Percentiles rank a stretch among this genome's conserved stretches.
phyloP scores from a whole-genome alignment of 2,329 filamentous ascomycete species.

The Colletotrichum sp. region DNA sequence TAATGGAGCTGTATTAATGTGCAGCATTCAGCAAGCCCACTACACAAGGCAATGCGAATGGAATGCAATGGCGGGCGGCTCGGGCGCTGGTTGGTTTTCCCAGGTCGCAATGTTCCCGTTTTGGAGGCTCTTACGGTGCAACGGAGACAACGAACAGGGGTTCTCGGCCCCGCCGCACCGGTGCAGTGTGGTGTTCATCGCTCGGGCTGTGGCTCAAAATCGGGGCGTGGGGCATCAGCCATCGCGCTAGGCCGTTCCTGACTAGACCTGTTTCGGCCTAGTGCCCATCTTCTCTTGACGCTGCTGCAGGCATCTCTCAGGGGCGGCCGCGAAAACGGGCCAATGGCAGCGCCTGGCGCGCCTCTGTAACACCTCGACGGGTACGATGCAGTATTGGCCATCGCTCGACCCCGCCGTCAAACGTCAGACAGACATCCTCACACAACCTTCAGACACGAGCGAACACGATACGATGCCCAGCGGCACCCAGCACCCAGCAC shows the following conservation, averaged over 20 bases:
- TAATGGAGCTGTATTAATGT: conserved; percentile 13
- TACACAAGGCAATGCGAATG: neutral
- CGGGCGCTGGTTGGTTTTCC: neutral
- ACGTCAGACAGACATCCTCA: conserved; percentile 33
- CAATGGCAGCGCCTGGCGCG: conserved; percentile 37
- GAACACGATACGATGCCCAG: neutral
- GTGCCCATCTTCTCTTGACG: neutral
- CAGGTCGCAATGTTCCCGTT: neutral
- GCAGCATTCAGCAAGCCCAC: neutral
- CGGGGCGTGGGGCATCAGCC: neutral
- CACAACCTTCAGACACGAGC: conserved; percentile 20
- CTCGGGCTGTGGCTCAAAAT: neutral
- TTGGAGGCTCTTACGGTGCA: conserved; percentile 14
- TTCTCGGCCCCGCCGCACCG: conserved; percentile 15
- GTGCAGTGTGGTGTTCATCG: neutral
- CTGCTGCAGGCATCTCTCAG: neutral
- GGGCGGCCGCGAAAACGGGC: conserved; percentile 18
- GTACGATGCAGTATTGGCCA: conserved; percentile 31
- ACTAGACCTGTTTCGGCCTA: neutral
- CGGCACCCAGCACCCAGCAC: neutral
- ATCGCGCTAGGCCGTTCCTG: conserved; percentile 2
- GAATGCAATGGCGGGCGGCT: neutral
- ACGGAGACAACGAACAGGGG: conserved; percentile 3
- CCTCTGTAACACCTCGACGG: conserved; percentile 38
- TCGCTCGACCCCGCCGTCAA: conserved; percentile 43